Evolutionary conservation across 1,284 basidiomycete species (phyloP), one percentile per base, ranked within the genome.

Genomic region (Taiwanofungus camphoratus): DNA sequence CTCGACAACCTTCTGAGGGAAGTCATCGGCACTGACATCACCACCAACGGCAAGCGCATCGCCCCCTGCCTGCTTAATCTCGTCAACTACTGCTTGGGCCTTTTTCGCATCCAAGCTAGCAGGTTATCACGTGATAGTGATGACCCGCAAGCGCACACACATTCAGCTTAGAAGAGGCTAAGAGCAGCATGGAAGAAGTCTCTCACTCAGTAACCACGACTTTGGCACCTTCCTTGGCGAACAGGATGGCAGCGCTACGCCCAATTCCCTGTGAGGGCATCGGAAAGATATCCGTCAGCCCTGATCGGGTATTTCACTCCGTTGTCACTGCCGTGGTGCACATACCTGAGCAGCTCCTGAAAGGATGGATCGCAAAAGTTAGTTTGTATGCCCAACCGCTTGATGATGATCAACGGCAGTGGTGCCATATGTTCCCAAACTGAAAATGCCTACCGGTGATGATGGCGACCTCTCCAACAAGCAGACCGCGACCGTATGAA

Each of bases 161-260:
- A n/a, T n/a, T n/a, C n/a, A n/a, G n/a, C n/a, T n/a, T n/a, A n/a
- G n/a, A n/a, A n/a, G n/a, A n/a, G n/a, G n/a, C n/a, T n/a, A n/a
- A n/a, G n/a, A n/a, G n/a, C n/a, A n/a, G n/a, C n/a, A n/a, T n/a
- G n/a, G n/a, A n/a, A n/a, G n/a, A n/a, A n/a, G n/a, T n/a, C n/a
- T n/a, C n/a, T n/a, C 55, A 90, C 87, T 87, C 88, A 70, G 81
- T 80, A 39, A 85, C 81, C 50, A 92, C 87, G 34, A 92, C 82
- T 60, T 87, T 91, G 12, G 90, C 89, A 20, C 90, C 90, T 59
- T 92, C 89, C 52, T 79, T 80, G 5, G 88, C 85, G 52, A 90
- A 92, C 37, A 90, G 71, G 33, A 90, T 64, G 3, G 89, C 89
- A 31, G 76, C 72, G 36, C 82, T 79, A 31, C 74, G 74, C 7